phyloP scores from a whole-genome alignment of 139 green algal species.

The Tetraselmis chui region DNA sequence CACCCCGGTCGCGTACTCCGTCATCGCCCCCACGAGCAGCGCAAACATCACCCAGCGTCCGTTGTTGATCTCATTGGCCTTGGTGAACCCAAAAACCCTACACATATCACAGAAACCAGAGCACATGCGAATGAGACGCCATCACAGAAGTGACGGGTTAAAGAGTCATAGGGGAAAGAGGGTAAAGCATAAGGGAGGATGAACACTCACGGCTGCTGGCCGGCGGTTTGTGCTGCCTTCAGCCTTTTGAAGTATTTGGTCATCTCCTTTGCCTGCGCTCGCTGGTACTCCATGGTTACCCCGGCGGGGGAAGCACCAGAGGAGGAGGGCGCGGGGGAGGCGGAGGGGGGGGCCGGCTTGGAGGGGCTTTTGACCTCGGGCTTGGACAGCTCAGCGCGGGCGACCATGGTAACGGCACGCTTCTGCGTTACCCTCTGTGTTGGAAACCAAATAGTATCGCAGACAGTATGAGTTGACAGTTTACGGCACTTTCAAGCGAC shows the following conservation, averaged over 20 bases:
- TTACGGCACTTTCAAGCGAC: not conserved
- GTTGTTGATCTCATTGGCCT: constrained; percentile 88
- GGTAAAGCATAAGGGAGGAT: no score
- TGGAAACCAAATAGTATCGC: no score
- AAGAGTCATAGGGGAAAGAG: no score
- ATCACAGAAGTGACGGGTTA: no score
- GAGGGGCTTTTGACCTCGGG: not conserved
- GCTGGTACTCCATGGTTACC: constrained; percentile 83
- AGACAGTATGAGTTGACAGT: not conserved
- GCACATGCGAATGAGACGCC: no score
- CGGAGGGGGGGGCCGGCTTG: not conserved
- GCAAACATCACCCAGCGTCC: constrained; percentile 98
- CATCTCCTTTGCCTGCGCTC: constrained; percentile 86
- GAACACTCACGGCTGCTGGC: constrained; percentile 41
- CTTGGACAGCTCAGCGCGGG: not conserved
- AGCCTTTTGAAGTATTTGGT: constrained; percentile 77
- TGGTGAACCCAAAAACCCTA: constrained; percentile 87
- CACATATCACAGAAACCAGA: no score
- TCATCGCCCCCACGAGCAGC: constrained; percentile 83
- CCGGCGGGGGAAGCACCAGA: not conserved
- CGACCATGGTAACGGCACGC: not conserved
- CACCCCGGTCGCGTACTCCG: constrained; percentile 92
- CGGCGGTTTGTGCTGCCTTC: constrained; percentile 22
- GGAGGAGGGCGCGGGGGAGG: not conserved
- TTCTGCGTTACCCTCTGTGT: not conserved